Conservation (phyloP, 257 asterid species). For the Solanum bulbocastanum region DNA sequence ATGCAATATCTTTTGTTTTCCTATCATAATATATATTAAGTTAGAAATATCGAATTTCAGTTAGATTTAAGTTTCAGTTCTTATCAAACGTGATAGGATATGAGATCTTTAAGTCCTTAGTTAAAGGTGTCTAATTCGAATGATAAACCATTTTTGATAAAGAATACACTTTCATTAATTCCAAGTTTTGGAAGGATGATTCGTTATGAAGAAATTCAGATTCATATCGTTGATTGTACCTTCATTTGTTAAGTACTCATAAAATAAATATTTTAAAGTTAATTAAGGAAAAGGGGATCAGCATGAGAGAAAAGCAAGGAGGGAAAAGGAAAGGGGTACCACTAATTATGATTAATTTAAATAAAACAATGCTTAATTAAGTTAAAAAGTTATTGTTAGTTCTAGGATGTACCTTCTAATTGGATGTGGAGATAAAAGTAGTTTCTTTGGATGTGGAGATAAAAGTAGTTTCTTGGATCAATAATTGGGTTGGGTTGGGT, state of each 20-base stretch:
- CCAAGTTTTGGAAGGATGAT: neutral
- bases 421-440: slow-evolving; percentile 8
- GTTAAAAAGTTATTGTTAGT: neutral
- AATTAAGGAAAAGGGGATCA: neutral
- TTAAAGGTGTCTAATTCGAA: neutral
- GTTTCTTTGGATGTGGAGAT: neutral
- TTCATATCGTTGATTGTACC: neutral
- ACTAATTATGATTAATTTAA: neutral
- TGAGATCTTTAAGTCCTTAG: neutral
- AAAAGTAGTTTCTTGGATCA: slow-evolving; percentile 12
- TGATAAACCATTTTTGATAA: neutral
- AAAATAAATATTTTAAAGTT: neutral
- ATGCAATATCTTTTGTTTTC: neutral
- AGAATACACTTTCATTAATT: neutral
- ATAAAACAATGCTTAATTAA: neutral
- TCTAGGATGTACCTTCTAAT: slow-evolving; percentile 12
- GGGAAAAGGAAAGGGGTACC: neutral
- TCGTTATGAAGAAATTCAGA: neutral
- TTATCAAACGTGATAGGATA: neutral
- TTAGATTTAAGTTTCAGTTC: neutral
- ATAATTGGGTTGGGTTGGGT: slow-evolving; percentile 37
- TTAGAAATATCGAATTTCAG: fast-evolving
- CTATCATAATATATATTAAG: neutral
- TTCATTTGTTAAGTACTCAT: neutral
- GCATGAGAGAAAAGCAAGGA: neutral